A percentile compares a stretch with the other conserved stretches of the same genome.
Evolutionary conservation across 495 filamentous ascomycete genomes (phyloP).

Genomic region (Penicillium alfredii): DNA sequence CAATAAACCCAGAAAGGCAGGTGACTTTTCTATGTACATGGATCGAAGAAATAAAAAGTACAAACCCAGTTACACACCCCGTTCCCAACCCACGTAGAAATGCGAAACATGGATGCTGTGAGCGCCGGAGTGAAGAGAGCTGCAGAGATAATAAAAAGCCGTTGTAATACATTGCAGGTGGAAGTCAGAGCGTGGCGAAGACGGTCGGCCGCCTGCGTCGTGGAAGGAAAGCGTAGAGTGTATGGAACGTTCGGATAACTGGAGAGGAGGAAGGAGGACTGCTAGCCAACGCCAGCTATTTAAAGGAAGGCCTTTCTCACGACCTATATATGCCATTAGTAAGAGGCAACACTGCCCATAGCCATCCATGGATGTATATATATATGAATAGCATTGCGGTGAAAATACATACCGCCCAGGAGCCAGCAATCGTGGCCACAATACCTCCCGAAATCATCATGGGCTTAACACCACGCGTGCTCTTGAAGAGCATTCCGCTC

Average conservation of each 20-base stretch:
- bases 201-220: slow-evolving; percentile 27
- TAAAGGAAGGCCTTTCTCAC: slow-evolving; percentile 53
- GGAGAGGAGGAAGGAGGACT: slow-evolving; percentile 17
- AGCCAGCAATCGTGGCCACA: slow-evolving; percentile 75
- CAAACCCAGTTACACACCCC: slow-evolving; percentile 44
- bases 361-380: too few species aligned
- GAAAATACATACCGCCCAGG: slow-evolving; percentile 87
- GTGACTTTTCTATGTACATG: slow-evolving; percentile 47
- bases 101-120: slow-evolving; percentile 42
- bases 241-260: slow-evolving; percentile 24
- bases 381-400: too few species aligned
- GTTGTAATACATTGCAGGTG: slow-evolving; percentile 42
- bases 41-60: slow-evolving; percentile 29
- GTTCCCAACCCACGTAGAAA: slow-evolving; percentile 42
- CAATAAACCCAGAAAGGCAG: slow-evolving; percentile 32
- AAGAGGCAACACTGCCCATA: too few species aligned
- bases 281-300: slow-evolving; percentile 13
- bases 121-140: slow-evolving; percentile 48
- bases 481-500: slow-evolving; percentile 93
- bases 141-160: slow-evolving; percentile 24
- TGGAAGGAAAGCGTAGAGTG: slow-evolving; percentile 26
- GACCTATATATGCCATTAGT: too few species aligned
- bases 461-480: slow-evolving; percentile 77
- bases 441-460: slow-evolving; percentile 91
- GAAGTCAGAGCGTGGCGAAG: slow-evolving; percentile 21